Evolutionary conservation across 106 monocot species (phyloP).

Genomic region (Phalaenopsis aphrodite): DNA sequence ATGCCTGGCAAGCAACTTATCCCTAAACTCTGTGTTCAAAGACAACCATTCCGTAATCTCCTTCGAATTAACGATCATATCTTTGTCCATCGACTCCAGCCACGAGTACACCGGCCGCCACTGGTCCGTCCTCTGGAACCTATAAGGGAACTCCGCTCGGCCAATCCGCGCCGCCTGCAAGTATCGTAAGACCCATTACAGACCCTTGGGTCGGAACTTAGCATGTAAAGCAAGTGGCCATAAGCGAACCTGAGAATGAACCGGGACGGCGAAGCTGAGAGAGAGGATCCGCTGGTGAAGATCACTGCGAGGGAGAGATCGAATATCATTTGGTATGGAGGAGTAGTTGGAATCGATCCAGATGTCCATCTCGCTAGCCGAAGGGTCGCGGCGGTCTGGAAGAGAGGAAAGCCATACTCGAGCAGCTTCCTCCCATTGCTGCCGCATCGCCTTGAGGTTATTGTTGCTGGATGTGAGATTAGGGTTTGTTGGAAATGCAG

Average conservation of each 20-base stretch:
- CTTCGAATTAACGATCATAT: conserved; percentile 35
- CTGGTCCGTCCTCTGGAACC: conserved; percentile 68
- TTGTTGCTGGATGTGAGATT: conserved; percentile 1
- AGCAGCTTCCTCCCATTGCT: conserved; percentile 23
- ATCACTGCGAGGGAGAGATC: conserved; percentile 24
- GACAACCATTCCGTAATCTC: conserved; percentile 56
- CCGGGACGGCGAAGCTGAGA: neutral
- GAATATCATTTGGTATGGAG: conserved; percentile 17
- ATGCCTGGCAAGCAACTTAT: conserved; percentile 43
- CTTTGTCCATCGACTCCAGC: conserved; percentile 60
- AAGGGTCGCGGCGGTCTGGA: conserved; percentile 6
- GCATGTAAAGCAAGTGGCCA: neutral
- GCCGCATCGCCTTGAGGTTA: neutral
- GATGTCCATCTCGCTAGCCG: conserved; percentile 17
- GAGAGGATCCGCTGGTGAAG: conserved; percentile 29
- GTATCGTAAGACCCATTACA: neutral
- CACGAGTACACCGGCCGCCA: conserved; percentile 69
- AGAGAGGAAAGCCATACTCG: conserved; percentile 34
- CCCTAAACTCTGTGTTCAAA: conserved; percentile 36
- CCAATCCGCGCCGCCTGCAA: conserved; percentile 6
- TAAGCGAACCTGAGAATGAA: conserved; percentile 6
- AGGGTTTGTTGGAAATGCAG: neutral
- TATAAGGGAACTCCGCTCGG: conserved; percentile 30
- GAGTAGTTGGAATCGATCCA: conserved; percentile 27
- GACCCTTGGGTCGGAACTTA: too few species aligned